phyloP scores from a whole-genome alignment of 306 rosid genomes.

The Urtica urens region DNA sequence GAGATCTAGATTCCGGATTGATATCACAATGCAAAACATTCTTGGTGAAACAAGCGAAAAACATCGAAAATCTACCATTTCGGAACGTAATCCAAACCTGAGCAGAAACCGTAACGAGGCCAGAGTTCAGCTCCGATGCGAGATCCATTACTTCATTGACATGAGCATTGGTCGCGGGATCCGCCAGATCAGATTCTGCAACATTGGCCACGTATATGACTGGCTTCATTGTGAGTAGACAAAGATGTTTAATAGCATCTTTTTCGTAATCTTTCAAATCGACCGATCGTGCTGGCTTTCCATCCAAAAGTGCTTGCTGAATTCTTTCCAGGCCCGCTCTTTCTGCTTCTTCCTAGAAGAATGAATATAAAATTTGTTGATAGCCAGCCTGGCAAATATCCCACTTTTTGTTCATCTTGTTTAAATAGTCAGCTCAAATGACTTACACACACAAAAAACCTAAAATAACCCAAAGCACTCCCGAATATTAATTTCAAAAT shows the following conservation, averaged over 20 bases:
- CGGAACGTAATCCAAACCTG: constrained; percentile 61
- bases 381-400: background rate
- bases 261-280: constrained; percentile 64
- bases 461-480: too few relatives aligned
- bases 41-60: too few relatives aligned
- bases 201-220: constrained; percentile 82
- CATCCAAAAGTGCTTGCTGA: constrained; percentile 67
- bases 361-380: background rate
- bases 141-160: constrained; percentile 56
- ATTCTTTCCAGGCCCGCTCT: constrained; percentile 75
- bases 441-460: too few relatives aligned
- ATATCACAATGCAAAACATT: too few relatives aligned
- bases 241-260: constrained; percentile 69
- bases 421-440: too few relatives aligned
- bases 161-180: constrained; percentile 47
- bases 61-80: too few relatives aligned
- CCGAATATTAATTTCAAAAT: too few relatives aligned
- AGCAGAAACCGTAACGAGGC: constrained; percentile 84
- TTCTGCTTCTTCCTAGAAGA: constrained; percentile 79
- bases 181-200: constrained; percentile 81
- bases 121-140: constrained; percentile 67
- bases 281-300: constrained; percentile 93
- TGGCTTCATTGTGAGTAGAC: constrained; percentile 93
- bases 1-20: background rate
- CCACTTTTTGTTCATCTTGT: too few relatives aligned